Percentiles rank a stretch among this genome's conserved stretches.
Evolutionary conservation across 805 yeast genomes (phyloP).

Genomic region (Starmerella riodocensis): DNA sequence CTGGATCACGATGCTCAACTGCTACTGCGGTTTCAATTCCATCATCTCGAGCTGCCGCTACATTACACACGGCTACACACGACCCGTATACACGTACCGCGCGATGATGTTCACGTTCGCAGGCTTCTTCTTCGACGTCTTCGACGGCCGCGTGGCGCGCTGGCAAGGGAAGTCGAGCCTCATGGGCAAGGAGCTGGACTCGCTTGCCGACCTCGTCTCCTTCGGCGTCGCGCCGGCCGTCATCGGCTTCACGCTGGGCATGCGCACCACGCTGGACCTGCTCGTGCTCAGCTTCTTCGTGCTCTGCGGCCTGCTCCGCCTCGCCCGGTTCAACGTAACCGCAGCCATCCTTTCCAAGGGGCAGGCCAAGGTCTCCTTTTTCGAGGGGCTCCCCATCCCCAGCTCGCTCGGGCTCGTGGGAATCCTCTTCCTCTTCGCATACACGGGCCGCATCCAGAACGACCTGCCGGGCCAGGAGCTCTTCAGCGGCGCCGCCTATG

Average conservation of each 20-base stretch:
- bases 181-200: slow-evolving; percentile 96
- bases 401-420: slow-evolving; percentile 64
- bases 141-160: slow-evolving; percentile 95
- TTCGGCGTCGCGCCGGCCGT: slow-evolving; percentile 94
- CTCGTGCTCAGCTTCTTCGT: slow-evolving; percentile 70
- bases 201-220: slow-evolving; percentile 85
- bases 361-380: slow-evolving; percentile 59
- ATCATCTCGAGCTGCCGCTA: slow-evolving; percentile 75
- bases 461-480: slow-evolving; percentile 55
- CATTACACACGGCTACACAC: slow-evolving; percentile 53
- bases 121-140: slow-evolving; percentile 89
- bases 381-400: slow-evolving; percentile 96
- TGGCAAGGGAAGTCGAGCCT: slow-evolving; percentile 80
- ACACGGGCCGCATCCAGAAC: slow-evolving; percentile 31
- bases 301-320: slow-evolving; percentile 80
- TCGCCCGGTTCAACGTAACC: slow-evolving; percentile 91
- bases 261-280: slow-evolving; percentile 71
- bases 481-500: slow-evolving; percentile 44
- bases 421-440: slow-evolving; percentile 56
- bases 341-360: slow-evolving; percentile 92
- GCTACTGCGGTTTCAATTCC: slow-evolving; percentile 85
- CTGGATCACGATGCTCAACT: slow-evolving; percentile 85
- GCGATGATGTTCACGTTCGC: slow-evolving; percentile 82
- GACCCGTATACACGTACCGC: slow-evolving; percentile 49
- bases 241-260: slow-evolving; percentile 82